These are phyloP conservation scores for Fusarium pilosicola DNA, from an alignment of 2,329 filamentous ascomycete genomes.

Conservation along the genomic window DNA sequence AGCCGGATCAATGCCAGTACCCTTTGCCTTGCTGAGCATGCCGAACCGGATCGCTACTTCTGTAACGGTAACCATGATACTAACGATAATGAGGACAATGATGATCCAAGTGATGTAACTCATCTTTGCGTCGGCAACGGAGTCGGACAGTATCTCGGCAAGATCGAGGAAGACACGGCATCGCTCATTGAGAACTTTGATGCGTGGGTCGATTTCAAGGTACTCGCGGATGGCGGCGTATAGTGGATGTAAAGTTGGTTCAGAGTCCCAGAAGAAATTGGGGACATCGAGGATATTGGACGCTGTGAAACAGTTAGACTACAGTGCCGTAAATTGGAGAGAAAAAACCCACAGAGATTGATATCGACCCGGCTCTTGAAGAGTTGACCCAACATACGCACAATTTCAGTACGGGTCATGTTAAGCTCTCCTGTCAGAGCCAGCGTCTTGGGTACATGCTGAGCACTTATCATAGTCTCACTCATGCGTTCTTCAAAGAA, in stretches of 20 bases:
- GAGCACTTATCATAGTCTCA: slow-evolving; percentile 90
- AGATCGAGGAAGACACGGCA: slow-evolving; percentile 97
- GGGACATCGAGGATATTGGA: slow-evolving; percentile 96
- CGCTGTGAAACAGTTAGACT: slow-evolving; percentile 60
- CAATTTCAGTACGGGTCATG: slow-evolving; percentile 91
- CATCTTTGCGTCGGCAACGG: slow-evolving; percentile 94
- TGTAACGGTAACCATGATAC: slow-evolving; percentile 88
- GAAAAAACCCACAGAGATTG: slow-evolving; percentile 81
- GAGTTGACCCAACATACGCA: slow-evolving; percentile 87
- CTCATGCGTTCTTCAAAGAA: slow-evolving; percentile 98
- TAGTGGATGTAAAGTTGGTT: slow-evolving; percentile 92
- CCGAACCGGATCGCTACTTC: slow-evolving; percentile 90
- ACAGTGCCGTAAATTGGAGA: too few species aligned
- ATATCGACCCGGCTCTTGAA: slow-evolving; percentile 97
- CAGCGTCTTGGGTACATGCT: slow-evolving; percentile 88
- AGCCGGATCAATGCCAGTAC: slow-evolving; percentile 9
- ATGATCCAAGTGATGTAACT: slow-evolving; percentile 98
- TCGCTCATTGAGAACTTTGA: slow-evolving; percentile 95
- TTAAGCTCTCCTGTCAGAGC: slow-evolving; percentile 90
- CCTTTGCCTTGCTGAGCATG: slow-evolving; percentile 62
- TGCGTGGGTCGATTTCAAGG: slow-evolving; percentile 94
- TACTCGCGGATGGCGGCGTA: slow-evolving; percentile 97
- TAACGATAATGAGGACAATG: slow-evolving; percentile 90
- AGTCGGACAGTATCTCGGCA: slow-evolving; percentile 92
- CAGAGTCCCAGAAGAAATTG: slow-evolving; percentile 98